Evolutionary conservation across 1,284 basidiomycete genomes (phyloP).

Genomic region (Amylostereum areolatum): DNA sequence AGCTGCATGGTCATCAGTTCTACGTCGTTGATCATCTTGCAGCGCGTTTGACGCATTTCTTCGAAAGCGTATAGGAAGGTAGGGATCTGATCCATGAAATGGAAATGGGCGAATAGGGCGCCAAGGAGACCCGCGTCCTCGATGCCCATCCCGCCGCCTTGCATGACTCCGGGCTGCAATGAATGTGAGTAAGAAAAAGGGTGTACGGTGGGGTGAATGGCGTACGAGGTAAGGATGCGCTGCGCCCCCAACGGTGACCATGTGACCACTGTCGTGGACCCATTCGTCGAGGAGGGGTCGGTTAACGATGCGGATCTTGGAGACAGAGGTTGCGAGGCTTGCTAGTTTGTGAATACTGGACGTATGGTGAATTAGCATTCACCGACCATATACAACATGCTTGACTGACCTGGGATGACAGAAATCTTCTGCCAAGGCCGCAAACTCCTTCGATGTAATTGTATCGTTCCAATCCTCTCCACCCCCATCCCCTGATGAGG

Average conservation of each 20-base stretch:
- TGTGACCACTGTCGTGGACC: conserved; percentile 39
- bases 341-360: too few relatives aligned
- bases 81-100: conserved; percentile 41
- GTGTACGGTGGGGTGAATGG: conserved; percentile 1
- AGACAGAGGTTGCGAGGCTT: too few relatives aligned
- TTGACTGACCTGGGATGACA: too few relatives aligned
- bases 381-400: too few relatives aligned
- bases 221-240: conserved; percentile 17
- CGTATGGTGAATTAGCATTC: too few relatives aligned
- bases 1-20: conserved; percentile 33
- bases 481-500: too few relatives aligned
- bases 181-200: background rate
- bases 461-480: too few relatives aligned
- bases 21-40: conserved; percentile 27
- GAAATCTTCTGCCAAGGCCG: too few relatives aligned
- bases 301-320: too few relatives aligned
- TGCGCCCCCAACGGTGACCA: conserved; percentile 40
- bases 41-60: conserved; percentile 41
- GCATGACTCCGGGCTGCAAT: conserved; percentile 47
- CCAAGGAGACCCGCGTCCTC: conserved; percentile 56
- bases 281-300: conserved; percentile 44
- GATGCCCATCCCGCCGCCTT: conserved; percentile 42
- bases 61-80: conserved; percentile 46
- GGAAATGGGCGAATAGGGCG: conserved; percentile 50
- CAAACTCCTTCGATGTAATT: too few relatives aligned